Conservation (phyloP, 352 stramenopile species). For the Saprolegnia parasitica region DNA sequence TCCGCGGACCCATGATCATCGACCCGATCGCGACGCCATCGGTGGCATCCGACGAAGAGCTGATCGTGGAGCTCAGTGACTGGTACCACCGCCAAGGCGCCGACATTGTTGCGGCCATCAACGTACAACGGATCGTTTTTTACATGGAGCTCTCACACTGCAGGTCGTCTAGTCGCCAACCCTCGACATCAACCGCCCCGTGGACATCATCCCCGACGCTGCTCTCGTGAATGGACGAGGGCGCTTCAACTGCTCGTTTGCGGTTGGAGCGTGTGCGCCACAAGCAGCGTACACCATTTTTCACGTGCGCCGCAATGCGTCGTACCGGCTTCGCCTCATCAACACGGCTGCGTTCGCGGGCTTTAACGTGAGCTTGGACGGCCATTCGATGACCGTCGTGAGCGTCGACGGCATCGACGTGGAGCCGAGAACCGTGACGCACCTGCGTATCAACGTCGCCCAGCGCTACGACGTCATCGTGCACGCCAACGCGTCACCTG, state of each 20-base stretch:
- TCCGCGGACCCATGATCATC: conserved; percentile 44
- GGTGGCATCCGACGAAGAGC: conserved; percentile 32
- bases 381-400: conserved; percentile 41
- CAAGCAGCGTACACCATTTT: conserved; percentile 33
- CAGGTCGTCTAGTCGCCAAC: not conserved
- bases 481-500: not conserved
- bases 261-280: conserved; percentile 31
- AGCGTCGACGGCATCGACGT: conserved; percentile 38
- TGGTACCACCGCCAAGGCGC: conserved; percentile 38
- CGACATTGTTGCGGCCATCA: conserved; percentile 2
- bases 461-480: conserved; percentile 21
- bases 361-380: conserved; percentile 47
- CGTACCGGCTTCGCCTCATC: conserved; percentile 42
- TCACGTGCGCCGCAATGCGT: conserved; percentile 35
- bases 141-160: not conserved
- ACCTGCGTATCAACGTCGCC: conserved; percentile 36
- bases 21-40: conserved; percentile 23
- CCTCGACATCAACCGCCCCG: conserved; percentile 8
- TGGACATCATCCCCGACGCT: conserved; percentile 29
- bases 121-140: conserved; percentile 30
- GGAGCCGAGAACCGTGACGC: conserved; percentile 30
- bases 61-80: conserved; percentile 37
- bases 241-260: conserved; percentile 40
- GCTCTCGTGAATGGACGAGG: conserved; percentile 45
- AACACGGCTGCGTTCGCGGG: conserved; percentile 40